A percentile compares a stretch with the other conserved stretches of the same genome.
Evolutionary conservation across 108 stramenopile genomes (phyloP).

Genomic region (Pelagomonas calceolata): DNA sequence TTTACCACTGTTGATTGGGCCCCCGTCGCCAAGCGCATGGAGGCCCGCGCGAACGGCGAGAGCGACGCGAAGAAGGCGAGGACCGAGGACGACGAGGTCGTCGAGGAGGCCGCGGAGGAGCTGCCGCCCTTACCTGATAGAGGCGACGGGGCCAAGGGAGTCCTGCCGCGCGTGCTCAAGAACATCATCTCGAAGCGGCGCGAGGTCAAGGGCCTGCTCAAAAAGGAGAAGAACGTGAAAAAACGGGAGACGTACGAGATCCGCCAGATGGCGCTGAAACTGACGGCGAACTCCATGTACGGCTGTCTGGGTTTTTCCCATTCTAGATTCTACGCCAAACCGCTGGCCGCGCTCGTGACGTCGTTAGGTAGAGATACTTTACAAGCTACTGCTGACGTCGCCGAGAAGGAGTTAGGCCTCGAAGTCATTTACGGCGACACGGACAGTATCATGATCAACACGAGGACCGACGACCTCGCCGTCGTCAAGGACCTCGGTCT

Average conservation of each 20-base stretch:
- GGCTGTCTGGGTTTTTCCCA: constrained; percentile 94
- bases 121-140: constrained; percentile 78
- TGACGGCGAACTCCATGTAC: constrained; percentile 99
- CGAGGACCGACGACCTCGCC: constrained; percentile 67
- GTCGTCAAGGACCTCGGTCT: constrained; percentile 65
- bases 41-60: constrained; percentile 2
- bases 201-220: constrained; percentile 76
- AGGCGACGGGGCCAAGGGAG: constrained; percentile 51
- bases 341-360: constrained; percentile 94
- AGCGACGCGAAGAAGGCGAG: constrained; percentile 22
- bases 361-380: constrained; percentile 95
- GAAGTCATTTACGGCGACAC: constrained; percentile 99
- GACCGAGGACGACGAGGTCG: constrained; percentile 31
- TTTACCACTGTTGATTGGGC: constrained; percentile 95
- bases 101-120: constrained; percentile 8
- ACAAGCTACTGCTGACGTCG: constrained; percentile 85
- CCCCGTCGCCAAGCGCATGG: background rate
- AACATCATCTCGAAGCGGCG: constrained; percentile 87
- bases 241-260: constrained; percentile 77
- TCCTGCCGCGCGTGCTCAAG: constrained; percentile 91
- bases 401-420: constrained; percentile 76
- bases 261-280: constrained; percentile 92
- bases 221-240: constrained; percentile 59
- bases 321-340: constrained; percentile 92
- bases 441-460: constrained; percentile 99